A percentile compares a stretch with the other conserved stretches of the same genome.
These are phyloP conservation scores for Mimosa pudica DNA, from an alignment of 306 rosid species.

Conservation along the genomic window DNA sequence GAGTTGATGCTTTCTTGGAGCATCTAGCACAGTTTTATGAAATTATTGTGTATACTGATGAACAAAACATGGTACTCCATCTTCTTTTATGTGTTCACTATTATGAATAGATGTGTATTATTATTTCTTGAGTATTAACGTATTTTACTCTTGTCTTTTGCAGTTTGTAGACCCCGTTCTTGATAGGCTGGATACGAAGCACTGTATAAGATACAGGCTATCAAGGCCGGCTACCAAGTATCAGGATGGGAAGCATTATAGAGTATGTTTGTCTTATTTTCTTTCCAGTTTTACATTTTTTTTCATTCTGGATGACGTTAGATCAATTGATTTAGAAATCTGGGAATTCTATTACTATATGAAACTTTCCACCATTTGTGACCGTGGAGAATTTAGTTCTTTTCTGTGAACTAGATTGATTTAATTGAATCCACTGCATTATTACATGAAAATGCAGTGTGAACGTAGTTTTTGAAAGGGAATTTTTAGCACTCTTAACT, in stretches of 20 bases:
- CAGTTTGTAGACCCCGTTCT: conserved; percentile 96
- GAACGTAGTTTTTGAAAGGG: too few species aligned
- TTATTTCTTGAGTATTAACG: conserved; percentile 12
- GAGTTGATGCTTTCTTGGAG: conserved; percentile 96
- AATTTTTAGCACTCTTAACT: too few species aligned
- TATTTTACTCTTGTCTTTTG: conserved; percentile 36
- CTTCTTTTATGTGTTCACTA: conserved; percentile 21
- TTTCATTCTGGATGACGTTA: not conserved
- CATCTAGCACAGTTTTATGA: conserved; percentile 89
- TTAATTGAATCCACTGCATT: too few species aligned
- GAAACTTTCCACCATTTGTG: too few species aligned
- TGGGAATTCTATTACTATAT: not conserved
- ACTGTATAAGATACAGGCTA: conserved; percentile 77
- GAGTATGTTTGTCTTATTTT: conserved; percentile 57
- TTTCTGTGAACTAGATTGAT: too few species aligned
- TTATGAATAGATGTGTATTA: conserved; percentile 14
- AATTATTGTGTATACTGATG: conserved; percentile 83
- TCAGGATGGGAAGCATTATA: conserved; percentile 83
- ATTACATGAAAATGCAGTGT: too few species aligned
- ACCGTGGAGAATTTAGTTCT: too few species aligned
- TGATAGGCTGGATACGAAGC: conserved; percentile 88
- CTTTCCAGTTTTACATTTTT: not conserved
- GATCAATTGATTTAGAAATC: not conserved
- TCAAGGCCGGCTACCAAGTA: conserved; percentile 93
- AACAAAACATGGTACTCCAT: conserved; percentile 74